Base-by-base conservation (phyloP, 805 yeast species). In the Sungouiozyma intestinalis region DNA sequence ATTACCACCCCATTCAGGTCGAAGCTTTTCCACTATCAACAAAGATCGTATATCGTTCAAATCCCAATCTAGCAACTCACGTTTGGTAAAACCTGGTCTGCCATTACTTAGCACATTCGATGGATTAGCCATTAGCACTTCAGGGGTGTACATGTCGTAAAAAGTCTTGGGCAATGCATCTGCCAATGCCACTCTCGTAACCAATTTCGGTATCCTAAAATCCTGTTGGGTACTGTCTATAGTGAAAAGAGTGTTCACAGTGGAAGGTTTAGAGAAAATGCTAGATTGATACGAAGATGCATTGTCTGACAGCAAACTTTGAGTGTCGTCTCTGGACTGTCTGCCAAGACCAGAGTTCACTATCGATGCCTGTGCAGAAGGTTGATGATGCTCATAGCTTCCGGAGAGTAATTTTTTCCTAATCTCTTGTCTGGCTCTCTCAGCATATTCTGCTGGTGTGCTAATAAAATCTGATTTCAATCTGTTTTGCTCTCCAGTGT, bases 1-100 rank as follows among this genome's bases (percentile, higher is more conserved):
- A 42, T 62, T 65, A 6, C 65, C 65, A 14, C 67, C 63, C 85
- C 86, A 81, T 51, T 73, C 78, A 4, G 76, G 76, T 40, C 61
- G 63, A 33, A 73, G 49, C 19, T 56, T 61, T 27, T 68, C 72
- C 17, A 78, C 66, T 20, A 82, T 77, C 32, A 82, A 62, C 21
- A 81, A 58, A 1, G 86, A 77, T 36, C 90, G 64, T 16, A 79
- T 63, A 55, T 81, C 88, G 57, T 82, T 82, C 40, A 79, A 54
- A 38, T 73, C 78, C 90, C 90, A 82, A 57, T 80, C 82, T 19
- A 77, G 63, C 34, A 82, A 64, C 14, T 73, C 76, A 41, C 86
- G 64, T 46, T 72, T 73, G 0, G 85, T 78, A 59, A 78, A 80
- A 19, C 62, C 57, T 11, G 85, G 85, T 36, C 86, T 64, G 0